Base-by-base conservation (phyloP, 257 asterid species). In the Perilla frutescens region DNA sequence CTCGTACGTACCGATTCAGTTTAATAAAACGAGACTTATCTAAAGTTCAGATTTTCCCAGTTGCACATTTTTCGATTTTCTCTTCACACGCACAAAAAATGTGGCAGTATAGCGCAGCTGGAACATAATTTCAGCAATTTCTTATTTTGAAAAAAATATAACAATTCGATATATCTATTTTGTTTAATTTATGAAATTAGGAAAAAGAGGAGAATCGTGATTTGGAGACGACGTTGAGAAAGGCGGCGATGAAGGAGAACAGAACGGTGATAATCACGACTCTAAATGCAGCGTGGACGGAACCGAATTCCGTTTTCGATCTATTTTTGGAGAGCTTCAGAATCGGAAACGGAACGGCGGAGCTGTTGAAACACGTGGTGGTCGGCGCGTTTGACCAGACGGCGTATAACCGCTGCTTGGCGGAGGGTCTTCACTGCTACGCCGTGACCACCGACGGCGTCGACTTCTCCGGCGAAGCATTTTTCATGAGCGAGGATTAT, bases 221-320 rank as follows among this genome's bases (percentile, higher is more conserved):
- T 10, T 68, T 89, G 80, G 84, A 67, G 71, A 49, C 62, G n/a
- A 72, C 66, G 55, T 39, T 89, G 73, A 77, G 70, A 50, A 60
- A 43, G 39, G 87, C 96, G 68, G 82, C 79, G 37, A 87, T 81
- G 89, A 65, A 29, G 66, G 87, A 63, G 10, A 77, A 73, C 39
- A 85, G 61, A 67, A 89, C 93, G 10, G 96, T 89, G 70, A 89
- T 89, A 62, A 75, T 89, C 70, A 89, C 93, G 1, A 84, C 93
- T 0, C 51, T 89, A 48, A 89, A 89, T 40, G 83, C 83, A 13
- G 93, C 93, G 39, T 89, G 96, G 96, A 72, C 85, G 10, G 82
- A 78, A 29, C 88, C 87, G 10, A 77, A 79, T 39, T 85, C 96
- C 48, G 64, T 89, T 4, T 87, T 89, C 66, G 91, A 87, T 75